Conservation (phyloP, 108 stramenopile genomes). For the Discostella pseudostelligera region DNA sequence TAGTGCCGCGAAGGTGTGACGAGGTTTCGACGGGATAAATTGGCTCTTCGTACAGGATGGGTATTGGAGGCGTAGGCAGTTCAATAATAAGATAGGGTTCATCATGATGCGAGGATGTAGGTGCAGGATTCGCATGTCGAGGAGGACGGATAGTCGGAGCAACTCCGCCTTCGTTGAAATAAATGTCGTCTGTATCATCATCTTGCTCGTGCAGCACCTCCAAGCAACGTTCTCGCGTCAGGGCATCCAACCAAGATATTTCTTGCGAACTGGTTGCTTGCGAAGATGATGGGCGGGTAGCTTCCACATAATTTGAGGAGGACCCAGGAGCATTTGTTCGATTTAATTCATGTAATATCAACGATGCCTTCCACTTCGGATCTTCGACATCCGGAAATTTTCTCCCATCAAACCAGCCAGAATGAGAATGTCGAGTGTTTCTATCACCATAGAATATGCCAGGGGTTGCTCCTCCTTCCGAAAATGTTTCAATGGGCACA, state of each 20-base stretch:
- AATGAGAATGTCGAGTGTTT: too few species aligned
- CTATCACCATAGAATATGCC: conserved; percentile 2
- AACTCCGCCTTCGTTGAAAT: background rate
- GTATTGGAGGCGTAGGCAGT: conserved; percentile 71
- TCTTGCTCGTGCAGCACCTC: conserved; percentile 46
- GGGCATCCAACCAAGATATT: conserved; percentile 74
- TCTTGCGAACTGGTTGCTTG: background rate
- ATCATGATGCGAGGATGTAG: conserved; percentile 28
- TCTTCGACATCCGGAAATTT: conserved; percentile 30
- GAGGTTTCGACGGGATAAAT: conserved; percentile 59
- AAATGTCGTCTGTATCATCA: conserved; percentile 35
- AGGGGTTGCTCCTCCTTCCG: conserved; percentile 39
- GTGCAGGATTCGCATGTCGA: conserved; percentile 7
- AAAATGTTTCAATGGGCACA: conserved; percentile 26
- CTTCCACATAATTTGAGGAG: background rate
- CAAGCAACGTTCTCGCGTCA: conserved; percentile 60
- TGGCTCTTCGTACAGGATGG: conserved; percentile 81
- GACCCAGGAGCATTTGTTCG: conserved; percentile 14
- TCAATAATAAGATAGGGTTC: conserved; percentile 65
- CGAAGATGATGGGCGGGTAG: background rate
- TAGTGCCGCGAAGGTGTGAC: conserved; percentile 52
- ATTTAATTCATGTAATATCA: conserved; percentile 46
- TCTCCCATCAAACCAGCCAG: conserved; percentile 20
- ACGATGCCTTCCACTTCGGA: conserved; percentile 47
- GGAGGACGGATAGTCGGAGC: background rate